A percentile compares a stretch with the other conserved stretches of the same genome.
phyloP scores from a whole-genome alignment of 805 yeast species.

The Ogataea thermomethanolica region DNA sequence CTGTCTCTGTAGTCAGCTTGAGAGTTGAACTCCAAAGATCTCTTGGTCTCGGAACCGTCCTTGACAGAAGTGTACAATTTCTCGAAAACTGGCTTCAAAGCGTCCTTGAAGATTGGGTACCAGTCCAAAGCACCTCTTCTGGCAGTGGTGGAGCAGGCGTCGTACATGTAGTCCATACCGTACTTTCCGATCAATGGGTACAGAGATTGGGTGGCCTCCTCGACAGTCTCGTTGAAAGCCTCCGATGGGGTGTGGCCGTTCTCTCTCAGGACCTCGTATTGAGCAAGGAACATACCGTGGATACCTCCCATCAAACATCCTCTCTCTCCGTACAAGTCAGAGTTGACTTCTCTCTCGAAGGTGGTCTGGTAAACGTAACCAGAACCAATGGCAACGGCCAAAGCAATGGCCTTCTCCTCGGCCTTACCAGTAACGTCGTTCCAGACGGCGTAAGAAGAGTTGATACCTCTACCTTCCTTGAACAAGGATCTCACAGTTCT shows the following conservation, averaged over 20 bases:
- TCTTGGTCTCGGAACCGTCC: slow-evolving; percentile 96
- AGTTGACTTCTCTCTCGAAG: slow-evolving; percentile 98
- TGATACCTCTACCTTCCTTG: slow-evolving; percentile 99
- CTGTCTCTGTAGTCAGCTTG: slow-evolving; percentile 96
- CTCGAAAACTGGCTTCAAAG: slow-evolving; percentile 97
- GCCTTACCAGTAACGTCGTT: slow-evolving; percentile 99
- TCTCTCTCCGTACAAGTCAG: slow-evolving; percentile 99
- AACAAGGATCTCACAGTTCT: slow-evolving; percentile 98
- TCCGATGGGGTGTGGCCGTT: slow-evolving; percentile 99
- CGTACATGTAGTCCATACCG: slow-evolving; percentile 99
- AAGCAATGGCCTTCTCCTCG: slow-evolving; percentile 97
- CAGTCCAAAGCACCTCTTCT: slow-evolving; percentile 99
- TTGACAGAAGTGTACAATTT: slow-evolving; percentile 92
- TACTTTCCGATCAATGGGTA: slow-evolving; percentile 98
- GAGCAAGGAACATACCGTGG: slow-evolving; percentile 99
- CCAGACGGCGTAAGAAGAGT: slow-evolving; percentile 99
- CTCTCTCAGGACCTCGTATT: slow-evolving; percentile 99
- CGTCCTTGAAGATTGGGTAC: slow-evolving; percentile 99
- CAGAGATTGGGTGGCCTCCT: slow-evolving; percentile 99
- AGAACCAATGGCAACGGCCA: slow-evolving; percentile 98
- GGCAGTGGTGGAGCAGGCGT: slow-evolving; percentile 99
- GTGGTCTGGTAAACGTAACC: slow-evolving; percentile 99
- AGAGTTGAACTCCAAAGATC: slow-evolving; percentile 98
- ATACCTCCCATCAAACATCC: slow-evolving; percentile 99
- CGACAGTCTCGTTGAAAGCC: slow-evolving; percentile 99